A percentile compares a stretch with the other conserved stretches of the same genome.
Conservation (phyloP, 2,329 filamentous ascomycete species). For the Dactylellina haptotyla region DNA sequence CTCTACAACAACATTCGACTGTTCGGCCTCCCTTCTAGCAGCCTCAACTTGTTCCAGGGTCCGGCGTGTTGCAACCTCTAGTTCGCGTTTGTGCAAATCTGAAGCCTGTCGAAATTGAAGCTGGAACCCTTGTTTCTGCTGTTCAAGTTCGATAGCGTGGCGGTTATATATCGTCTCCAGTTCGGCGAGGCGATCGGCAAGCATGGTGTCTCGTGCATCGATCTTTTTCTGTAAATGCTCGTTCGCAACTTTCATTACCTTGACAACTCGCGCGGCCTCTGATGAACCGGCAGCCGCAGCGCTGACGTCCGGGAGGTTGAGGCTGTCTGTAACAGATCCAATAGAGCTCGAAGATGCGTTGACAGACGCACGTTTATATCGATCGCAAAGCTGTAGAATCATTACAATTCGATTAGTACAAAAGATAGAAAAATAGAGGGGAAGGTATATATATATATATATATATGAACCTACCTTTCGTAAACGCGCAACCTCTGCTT, state of each 20-base stretch:
- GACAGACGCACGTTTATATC: conserved; percentile 34
- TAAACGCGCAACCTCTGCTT: conserved; percentile 46
- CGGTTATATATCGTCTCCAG: conserved; percentile 32
- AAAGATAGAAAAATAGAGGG: background rate
- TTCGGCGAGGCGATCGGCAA: conserved; percentile 44
- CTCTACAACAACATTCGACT: conserved; percentile 5
- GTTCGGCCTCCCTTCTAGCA: conserved; percentile 16
- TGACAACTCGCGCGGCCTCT: conserved; percentile 48
- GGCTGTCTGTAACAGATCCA: conserved; percentile 17
- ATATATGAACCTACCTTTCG: conserved; percentile 28
- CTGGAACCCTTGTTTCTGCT: conserved; percentile 38
- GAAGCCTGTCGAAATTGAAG: conserved; percentile 19
- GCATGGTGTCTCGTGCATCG: conserved; percentile 40
- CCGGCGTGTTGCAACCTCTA: conserved; percentile 3
- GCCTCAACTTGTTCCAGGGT: conserved; percentile 22
- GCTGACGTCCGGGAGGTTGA: conserved; percentile 19
- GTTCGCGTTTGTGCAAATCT: conserved; percentile 13
- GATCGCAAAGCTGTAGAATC: conserved; percentile 37
- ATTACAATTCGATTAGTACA: background rate
- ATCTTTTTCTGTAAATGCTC: conserved; percentile 52
- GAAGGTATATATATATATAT: background rate
- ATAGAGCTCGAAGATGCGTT: conserved; percentile 37
- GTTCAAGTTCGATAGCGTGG: conserved; percentile 41
- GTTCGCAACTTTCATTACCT: conserved; percentile 50
- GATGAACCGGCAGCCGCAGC: conserved; percentile 12